Evolutionary conservation across 805 yeast species (phyloP).

Genomic region (Lachancea nothofagi): DNA sequence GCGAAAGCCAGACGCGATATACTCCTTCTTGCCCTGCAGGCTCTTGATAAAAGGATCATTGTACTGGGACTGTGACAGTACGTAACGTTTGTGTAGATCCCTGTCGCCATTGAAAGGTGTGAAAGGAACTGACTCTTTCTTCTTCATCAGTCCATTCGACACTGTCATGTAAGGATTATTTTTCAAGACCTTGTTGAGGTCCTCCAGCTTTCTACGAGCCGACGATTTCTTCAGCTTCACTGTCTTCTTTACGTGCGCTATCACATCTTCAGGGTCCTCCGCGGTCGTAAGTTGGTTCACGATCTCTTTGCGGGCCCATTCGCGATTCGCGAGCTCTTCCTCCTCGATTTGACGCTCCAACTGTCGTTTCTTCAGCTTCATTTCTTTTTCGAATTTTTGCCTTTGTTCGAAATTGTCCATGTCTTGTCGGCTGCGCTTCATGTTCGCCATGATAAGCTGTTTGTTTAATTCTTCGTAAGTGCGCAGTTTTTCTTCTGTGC

Average conservation of each 20-base stretch:
- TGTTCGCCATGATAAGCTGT: constrained; percentile 69
- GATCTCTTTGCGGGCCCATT: constrained; percentile 50
- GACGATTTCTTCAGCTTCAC: constrained; percentile 56
- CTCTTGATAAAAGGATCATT: constrained; percentile 60
- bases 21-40: constrained; percentile 53
- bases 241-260: constrained; percentile 47
- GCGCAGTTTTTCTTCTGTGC: constrained; percentile 58
- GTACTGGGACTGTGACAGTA: constrained; percentile 39
- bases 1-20: constrained; percentile 81
- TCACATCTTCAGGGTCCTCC: constrained; percentile 42
- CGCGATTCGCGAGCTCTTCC: constrained; percentile 50
- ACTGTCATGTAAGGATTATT: constrained; percentile 34
- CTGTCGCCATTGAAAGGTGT: constrained; percentile 95
- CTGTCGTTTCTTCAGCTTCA: constrained; percentile 42
- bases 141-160: constrained; percentile 25
- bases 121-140: constrained; percentile 54
- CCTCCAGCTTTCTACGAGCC: constrained; percentile 49
- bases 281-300: constrained; percentile 45
- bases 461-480: constrained; percentile 71
- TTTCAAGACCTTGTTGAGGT: constrained; percentile 35
- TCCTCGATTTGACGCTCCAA: constrained; percentile 63
- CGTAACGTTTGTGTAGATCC: constrained; percentile 48
- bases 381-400: constrained; percentile 67
- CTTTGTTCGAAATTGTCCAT: constrained; percentile 54
- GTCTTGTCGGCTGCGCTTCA: constrained; percentile 67